Evolutionary conservation across 192 early-diverging fungal genomes (phyloP).

Genomic region (Backusella sp.): DNA sequence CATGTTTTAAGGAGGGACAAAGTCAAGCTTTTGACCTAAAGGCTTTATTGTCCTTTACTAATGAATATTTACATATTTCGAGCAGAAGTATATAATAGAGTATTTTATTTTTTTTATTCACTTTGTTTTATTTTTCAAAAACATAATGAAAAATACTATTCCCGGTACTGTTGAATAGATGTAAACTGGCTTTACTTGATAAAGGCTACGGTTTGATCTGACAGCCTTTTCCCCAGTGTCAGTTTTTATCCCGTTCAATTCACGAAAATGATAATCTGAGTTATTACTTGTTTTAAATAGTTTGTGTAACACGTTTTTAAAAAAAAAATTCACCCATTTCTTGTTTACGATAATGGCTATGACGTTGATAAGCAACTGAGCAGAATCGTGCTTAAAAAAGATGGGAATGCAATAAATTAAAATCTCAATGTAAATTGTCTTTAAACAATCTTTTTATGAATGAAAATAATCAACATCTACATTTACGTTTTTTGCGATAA

Average conservation of each 20-base stretch:
- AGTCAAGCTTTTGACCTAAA: not conserved
- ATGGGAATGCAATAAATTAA: too few species aligned
- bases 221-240: not conserved
- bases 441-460: too few species aligned
- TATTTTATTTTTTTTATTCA: not conserved
- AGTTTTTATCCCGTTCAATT: slow-evolving; percentile 5
- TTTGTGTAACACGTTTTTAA: not conserved
- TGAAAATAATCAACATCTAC: too few species aligned
- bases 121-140: not conserved
- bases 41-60: not conserved
- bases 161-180: not conserved
- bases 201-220: not conserved
- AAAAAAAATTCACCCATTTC: not conserved
- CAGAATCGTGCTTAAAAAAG: not conserved
- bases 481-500: not conserved
- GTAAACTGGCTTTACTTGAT: not conserved
- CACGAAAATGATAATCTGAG: slow-evolving; percentile 3
- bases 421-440: too few species aligned
- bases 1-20: not conserved
- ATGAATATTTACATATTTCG: not conserved
- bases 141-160: not conserved
- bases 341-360: not conserved
- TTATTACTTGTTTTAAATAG: not conserved
- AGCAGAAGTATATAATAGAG: not conserved
- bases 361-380: not conserved